phyloP scores from a whole-genome alignment of 2,329 filamentous ascomycete species.

The Bisporella sp. region DNA sequence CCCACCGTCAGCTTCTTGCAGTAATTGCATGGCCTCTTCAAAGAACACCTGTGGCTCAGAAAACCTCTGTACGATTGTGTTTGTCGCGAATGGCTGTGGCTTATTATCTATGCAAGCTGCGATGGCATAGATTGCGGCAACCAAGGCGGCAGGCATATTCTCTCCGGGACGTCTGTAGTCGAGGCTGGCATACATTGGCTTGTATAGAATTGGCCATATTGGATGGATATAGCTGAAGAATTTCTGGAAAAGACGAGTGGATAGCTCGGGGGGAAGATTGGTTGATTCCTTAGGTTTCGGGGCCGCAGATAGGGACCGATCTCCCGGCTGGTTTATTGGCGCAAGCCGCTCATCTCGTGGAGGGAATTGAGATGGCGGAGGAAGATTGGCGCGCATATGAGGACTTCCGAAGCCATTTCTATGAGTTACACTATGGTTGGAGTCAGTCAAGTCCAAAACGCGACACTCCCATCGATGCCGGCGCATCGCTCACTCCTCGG shows the following conservation, averaged over 20 bases:
- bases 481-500: too few relatives aligned
- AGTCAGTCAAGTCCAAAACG: neutral
- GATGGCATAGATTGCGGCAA: slow-evolving; percentile 23
- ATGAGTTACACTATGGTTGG: neutral
- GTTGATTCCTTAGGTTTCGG: neutral
- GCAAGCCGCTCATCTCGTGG: neutral
- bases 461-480: too few relatives aligned
- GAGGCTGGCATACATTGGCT: slow-evolving; percentile 21
- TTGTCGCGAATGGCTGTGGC: slow-evolving; percentile 8
- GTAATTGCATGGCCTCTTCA: slow-evolving; percentile 16
- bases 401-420: neutral
- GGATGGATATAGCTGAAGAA: slow-evolving; percentile 26
- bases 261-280: slow-evolving; percentile 14
- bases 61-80: slow-evolving; percentile 9
- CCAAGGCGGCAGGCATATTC: slow-evolving; percentile 18
- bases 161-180: slow-evolving; percentile 19
- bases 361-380: neutral
- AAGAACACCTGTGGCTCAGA: slow-evolving; percentile 17
- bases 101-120: slow-evolving; percentile 21
- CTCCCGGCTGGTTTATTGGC: neutral
- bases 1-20: slow-evolving; percentile 9
- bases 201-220: slow-evolving; percentile 26
- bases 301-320: neutral
- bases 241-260: slow-evolving; percentile 21
- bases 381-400: neutral